Base-by-base conservation (phyloP, 768 basidiomycete species). In the Boletus insuetus region DNA sequence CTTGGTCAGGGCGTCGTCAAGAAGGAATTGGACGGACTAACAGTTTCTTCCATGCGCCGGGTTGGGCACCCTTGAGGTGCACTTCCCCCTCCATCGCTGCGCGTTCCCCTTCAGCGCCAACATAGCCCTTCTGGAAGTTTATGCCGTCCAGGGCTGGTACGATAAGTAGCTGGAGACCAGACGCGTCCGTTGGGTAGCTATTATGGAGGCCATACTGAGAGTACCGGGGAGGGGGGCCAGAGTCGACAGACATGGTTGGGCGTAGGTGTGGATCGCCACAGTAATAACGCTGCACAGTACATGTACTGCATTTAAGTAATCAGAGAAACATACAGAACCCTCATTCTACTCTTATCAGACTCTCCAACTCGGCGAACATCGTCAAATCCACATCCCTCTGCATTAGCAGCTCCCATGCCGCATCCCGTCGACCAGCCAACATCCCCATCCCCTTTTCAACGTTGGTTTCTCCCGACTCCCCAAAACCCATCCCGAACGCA, bases 81-180 rank as follows among this genome's bases (percentile, higher is more conserved):
- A 94, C 77, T 67, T 94, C 92, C 45, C 93, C 93, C 65, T 93
- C 91, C 50, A 94, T 82, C 10, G 89, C 86, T 14, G 91, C 89
- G 55, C 78, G 80, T 70, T 93, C 91, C 49, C 82, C 89, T 53
- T 91, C 89, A 22, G 86, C 89, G 48, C 93, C 93, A 9, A 94
- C 77, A 67, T 82, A 91, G 12, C 93, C 93, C 64, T 85, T 88
- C 73, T 94, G 93, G 64, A 94, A 95, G 68, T 84, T 82, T 53
- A 89, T 75, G 20, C 84, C 78, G 67, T 88, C 82, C 46, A 80
- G 75, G 14, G 83, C 78, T 0, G 93, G 92, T 13, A 85, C 75
- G 56, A 95, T 86, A 57, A 92, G 76, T 45, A 94, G 78, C 72
- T 93, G 87, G 17, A 85, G 82, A 26, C 58, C 66, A 26, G 55